Evolutionary conservation across 1,284 basidiomycete species (phyloP).

Genomic region (Pseudozyma flocculosa): DNA sequence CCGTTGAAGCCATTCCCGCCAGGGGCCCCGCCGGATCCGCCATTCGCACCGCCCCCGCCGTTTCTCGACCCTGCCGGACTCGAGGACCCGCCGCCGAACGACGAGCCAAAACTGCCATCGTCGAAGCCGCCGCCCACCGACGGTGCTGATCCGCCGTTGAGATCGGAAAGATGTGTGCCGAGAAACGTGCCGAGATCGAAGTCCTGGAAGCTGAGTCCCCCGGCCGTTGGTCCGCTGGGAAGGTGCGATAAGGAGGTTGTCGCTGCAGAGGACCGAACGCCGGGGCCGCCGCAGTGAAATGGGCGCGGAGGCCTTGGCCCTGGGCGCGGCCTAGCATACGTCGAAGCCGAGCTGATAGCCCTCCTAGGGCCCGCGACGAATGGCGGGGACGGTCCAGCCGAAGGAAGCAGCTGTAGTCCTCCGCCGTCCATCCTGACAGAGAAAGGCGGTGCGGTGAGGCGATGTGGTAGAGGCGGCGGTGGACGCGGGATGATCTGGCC

Average conservation of each 20-base stretch:
- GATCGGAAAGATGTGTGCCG: background rate
- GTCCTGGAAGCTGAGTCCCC: background rate
- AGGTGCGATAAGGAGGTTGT: too few relatives aligned
- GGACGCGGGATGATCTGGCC: background rate
- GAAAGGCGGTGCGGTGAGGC: too few relatives aligned
- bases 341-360: background rate
- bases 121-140: conserved; percentile 1
- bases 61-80: too few relatives aligned
- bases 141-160: background rate
- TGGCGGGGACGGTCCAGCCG: background rate
- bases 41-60: conserved; percentile 1
- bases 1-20: conserved; percentile 14
- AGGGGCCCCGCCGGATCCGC: conserved; percentile 2
- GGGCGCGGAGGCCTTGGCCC: background rate
- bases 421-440: background rate
- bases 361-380: too few relatives aligned
- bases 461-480: too few relatives aligned
- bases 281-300: too few relatives aligned
- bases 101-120: conserved; percentile 11
- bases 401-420: background rate
- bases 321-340: background rate
- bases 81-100: conserved; percentile 5
- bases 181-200: background rate
- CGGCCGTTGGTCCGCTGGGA: background rate
- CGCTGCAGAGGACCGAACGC: too few relatives aligned